Evolutionary conservation across 176 grass and related monocot genomes (phyloP).

Genomic region (Paspalum vaginatum): DNA sequence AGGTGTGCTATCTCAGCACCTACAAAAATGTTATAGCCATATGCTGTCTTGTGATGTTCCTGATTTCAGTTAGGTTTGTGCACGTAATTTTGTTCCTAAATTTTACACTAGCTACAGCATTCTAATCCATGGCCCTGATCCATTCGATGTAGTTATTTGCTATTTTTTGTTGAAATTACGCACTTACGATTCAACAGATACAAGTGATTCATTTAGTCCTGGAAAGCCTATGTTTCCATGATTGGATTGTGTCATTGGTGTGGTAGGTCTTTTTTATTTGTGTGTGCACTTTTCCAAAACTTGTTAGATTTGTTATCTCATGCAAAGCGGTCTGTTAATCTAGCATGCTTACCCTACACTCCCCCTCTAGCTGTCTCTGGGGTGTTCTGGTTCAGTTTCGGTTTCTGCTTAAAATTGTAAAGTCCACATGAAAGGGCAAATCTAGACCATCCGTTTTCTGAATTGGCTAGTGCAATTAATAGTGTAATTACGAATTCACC

Average conservation of each 20-base stretch:
- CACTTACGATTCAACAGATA: background rate
- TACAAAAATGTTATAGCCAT: background rate
- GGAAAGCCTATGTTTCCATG: background rate
- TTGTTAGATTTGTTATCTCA: background rate
- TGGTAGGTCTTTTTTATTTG: background rate
- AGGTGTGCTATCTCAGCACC: conserved; percentile 44
- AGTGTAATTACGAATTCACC: background rate
- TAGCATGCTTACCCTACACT: background rate
- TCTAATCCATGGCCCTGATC: conserved; percentile 6
- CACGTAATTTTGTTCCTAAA: background rate
- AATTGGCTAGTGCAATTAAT: background rate
- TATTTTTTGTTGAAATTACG: conserved; percentile 14
- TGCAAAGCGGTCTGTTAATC: conserved; percentile 1
- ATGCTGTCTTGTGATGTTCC: background rate
- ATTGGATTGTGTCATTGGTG: background rate
- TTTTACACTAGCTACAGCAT: background rate
- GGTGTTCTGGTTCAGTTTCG: background rate
- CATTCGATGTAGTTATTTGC: background rate
- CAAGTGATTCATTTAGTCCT: background rate
- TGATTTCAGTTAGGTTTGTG: background rate
- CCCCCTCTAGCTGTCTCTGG: background rate
- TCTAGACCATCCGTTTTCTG: background rate
- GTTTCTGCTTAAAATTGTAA: conserved; percentile 13
- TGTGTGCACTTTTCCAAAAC: background rate
- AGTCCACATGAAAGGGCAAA: background rate